phyloP scores from a whole-genome alignment of 139 green algal genomes.

The Micromonas pusilla region DNA sequence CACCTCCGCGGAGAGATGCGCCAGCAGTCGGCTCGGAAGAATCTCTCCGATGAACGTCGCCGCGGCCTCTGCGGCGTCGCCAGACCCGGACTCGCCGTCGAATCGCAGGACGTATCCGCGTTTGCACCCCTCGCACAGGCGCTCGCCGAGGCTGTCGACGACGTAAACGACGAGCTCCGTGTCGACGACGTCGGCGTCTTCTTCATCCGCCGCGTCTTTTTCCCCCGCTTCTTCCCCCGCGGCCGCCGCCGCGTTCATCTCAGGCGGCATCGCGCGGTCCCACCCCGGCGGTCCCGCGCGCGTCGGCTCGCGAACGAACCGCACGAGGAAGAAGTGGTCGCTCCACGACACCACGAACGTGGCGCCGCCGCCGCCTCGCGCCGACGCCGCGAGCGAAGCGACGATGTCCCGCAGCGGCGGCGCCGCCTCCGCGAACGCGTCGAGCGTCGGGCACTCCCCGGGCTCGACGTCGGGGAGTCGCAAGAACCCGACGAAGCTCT shows the following conservation, averaged over 20 bases:
- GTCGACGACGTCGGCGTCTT: no score
- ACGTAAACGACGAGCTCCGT: background rate
- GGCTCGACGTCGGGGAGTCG: no score
- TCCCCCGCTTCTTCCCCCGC: background rate
- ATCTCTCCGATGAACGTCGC: background rate
- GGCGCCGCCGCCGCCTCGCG: no score
- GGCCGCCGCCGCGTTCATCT: background rate
- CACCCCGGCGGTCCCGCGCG: background rate
- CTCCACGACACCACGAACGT: background rate
- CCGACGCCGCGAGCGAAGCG: background rate
- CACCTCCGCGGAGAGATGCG: background rate
- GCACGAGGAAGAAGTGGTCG: background rate
- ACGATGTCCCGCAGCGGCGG: background rate
- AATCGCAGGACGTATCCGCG: background rate
- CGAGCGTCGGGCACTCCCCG: background rate
- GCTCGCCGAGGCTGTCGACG: background rate
- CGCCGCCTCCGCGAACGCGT: background rate
- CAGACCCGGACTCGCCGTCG: background rate
- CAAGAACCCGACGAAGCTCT: background rate
- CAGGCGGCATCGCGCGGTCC: no score
- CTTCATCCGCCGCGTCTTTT: no score
- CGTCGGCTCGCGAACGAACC: background rate
- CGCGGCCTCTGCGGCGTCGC: no score
- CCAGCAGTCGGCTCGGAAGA: background rate
- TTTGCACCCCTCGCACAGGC: background rate